Conservation (phyloP, 164 flowering plant species). For the Platanus orientalis region DNA sequence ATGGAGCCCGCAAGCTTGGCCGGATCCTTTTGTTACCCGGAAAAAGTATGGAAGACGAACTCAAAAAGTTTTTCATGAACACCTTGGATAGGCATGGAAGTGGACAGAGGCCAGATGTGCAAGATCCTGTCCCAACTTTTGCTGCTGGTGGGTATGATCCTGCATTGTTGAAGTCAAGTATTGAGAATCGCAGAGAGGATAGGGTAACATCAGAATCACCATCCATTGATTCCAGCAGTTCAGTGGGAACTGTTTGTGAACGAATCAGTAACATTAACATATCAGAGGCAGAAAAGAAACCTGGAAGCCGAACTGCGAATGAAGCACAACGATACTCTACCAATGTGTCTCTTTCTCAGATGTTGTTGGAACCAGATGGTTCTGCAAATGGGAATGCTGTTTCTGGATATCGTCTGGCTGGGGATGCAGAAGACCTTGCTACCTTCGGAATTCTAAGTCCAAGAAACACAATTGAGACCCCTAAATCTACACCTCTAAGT, state of each 20-base stretch:
- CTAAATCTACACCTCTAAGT: slow-evolving; percentile 10
- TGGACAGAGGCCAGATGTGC: slow-evolving; percentile 27
- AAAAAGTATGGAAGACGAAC: slow-evolving; percentile 36
- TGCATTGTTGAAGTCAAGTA: slow-evolving; percentile 11
- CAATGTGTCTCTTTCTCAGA: neutral
- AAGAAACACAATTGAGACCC: slow-evolving; percentile 17
- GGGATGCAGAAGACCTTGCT: slow-evolving; percentile 42
- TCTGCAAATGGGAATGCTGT: slow-evolving; percentile 14
- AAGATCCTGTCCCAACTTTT: slow-evolving; percentile 16
- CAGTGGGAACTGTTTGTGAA: slow-evolving; percentile 5
- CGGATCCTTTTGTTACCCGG: slow-evolving; percentile 40
- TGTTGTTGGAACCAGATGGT: slow-evolving; percentile 2
- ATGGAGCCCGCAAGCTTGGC: slow-evolving; percentile 74
- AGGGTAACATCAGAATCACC: neutral
- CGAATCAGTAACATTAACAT: slow-evolving; percentile 5
- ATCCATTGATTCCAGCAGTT: slow-evolving; percentile 1
- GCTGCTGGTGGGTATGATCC: slow-evolving; percentile 15
- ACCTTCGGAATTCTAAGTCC: slow-evolving; percentile 23
- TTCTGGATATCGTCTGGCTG: slow-evolving; percentile 28
- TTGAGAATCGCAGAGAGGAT: slow-evolving; percentile 11
- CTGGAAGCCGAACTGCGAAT: neutral
- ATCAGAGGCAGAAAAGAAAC: slow-evolving; percentile 6
- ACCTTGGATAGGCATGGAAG: slow-evolving; percentile 45
- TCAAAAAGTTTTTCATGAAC: slow-evolving; percentile 43
- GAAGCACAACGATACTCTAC: slow-evolving; percentile 4